Base-by-base conservation (phyloP, 2,329 filamentous ascomycete species). In the Mycosphaerella sp. region DNA sequence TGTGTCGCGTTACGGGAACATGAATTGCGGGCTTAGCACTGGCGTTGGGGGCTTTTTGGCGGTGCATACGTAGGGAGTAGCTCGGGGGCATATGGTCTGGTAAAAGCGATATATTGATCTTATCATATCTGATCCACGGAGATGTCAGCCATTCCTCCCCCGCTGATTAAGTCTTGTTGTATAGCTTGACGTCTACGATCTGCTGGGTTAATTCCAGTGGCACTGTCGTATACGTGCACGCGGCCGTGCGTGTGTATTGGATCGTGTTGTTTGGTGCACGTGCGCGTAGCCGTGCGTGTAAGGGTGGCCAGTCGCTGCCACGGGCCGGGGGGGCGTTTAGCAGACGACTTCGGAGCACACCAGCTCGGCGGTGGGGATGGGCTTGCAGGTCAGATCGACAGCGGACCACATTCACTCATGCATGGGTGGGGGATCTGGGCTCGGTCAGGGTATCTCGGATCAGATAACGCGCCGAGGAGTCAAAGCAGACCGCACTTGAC, bases 401-500 rank as follows among this genome's bases (percentile, higher is more conserved):
- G 3, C 21, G 21, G 3, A 4, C 21, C 21, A 21, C 21, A 21
- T 21, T 1, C 21, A 21, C 21, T 21, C 2, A 21, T 21, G 41
- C 41, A 14, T 43, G 14, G 41, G 41, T 21, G 21, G 21, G 21
- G 21, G 21, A 21, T 21, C 21, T 21, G 21, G 21, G 2, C 21
- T 21, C 21, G 21, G 17, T 11, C 11, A 26, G 42, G 26, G 26
- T 29, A 4, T 29, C 26, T 29, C 52, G 46, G 52, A 54, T 54
- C 52, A 54, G 52, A 54, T 54, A 54, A 54, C 34, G 34, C 8
- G 32, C 32, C 32, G 32, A 8, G 32, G 32, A 36, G 17, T 41
- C 39, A 14, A 43, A 43, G n/a, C 14, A 14, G 17, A 43, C 41
- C 14, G 17, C 41, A 43, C 9, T 11, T 43, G 5, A 11, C 9